Conservation (phyloP, 2,329 filamentous ascomycete species). For the Harringtonia aguacate region DNA sequence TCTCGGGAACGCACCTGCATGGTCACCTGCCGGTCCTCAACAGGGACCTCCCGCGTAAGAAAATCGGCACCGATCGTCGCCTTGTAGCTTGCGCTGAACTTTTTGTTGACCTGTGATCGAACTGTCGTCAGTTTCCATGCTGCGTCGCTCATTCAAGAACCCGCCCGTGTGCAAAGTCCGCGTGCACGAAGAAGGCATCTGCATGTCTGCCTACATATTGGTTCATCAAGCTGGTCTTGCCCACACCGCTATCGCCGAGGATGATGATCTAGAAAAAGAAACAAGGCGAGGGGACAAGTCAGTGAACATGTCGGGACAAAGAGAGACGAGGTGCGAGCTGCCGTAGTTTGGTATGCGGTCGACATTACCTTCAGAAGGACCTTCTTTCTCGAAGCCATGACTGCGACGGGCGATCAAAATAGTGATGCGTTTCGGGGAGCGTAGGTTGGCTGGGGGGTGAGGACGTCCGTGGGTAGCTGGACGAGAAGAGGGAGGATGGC, state of each 20-base stretch:
- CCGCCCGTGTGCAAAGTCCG: not conserved
- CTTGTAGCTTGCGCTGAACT: slow-evolving; percentile 99
- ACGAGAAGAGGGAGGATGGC: not conserved
- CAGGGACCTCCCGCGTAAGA: slow-evolving; percentile 92
- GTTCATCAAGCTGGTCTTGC: slow-evolving; percentile 99
- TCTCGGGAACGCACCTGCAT: slow-evolving; percentile 52
- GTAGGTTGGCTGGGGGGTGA: not conserved
- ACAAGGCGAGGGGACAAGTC: not conserved
- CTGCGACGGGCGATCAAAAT: slow-evolving; percentile 14
- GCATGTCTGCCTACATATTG: slow-evolving; percentile 75
- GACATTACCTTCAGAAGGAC: slow-evolving; percentile 67
- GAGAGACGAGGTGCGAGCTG: not conserved
- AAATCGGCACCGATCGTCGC: slow-evolving; percentile 98
- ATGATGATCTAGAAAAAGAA: slow-evolving; percentile 73
- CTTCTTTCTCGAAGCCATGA: slow-evolving; percentile 79
- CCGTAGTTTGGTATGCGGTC: no score
- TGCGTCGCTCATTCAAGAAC: not conserved
- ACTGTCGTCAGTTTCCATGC: not conserved
- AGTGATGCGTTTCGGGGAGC: slow-evolving; percentile 4
- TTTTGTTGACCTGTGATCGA: slow-evolving; percentile 86
- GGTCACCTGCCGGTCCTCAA: slow-evolving; percentile 93
- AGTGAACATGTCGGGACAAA: slow-evolving; percentile 5
- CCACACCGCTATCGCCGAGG: slow-evolving; percentile 95
- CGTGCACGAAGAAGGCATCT: not conserved
- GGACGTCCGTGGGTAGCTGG: not conserved